Percentiles rank a stretch among this genome's conserved stretches.
These are phyloP conservation scores for Alternaria sp. DNA, from an alignment of 2,329 filamentous ascomycete genomes.

Conservation along the genomic window DNA sequence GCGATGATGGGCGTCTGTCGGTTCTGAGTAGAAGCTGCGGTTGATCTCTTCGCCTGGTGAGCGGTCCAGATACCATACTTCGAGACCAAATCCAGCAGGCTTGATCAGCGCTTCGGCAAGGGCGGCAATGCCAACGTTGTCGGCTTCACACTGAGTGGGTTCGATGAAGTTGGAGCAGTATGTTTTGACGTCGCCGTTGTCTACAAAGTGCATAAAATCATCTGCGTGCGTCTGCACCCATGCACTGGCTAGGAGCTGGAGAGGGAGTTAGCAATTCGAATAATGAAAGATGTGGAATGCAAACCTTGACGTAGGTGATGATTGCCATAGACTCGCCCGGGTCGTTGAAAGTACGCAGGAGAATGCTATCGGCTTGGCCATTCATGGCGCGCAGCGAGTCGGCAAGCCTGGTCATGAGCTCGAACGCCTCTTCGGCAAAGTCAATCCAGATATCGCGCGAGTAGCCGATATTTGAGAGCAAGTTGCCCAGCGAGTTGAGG, in stretches of 20 bases:
- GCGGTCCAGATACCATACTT: slow-evolving; percentile 90
- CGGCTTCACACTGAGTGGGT: slow-evolving; percentile 80
- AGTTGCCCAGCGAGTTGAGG: slow-evolving; percentile 72
- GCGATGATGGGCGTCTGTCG: slow-evolving; percentile 53
- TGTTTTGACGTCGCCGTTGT: slow-evolving; percentile 61
- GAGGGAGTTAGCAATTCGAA: slow-evolving; percentile 14
- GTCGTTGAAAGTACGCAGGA: slow-evolving; percentile 78
- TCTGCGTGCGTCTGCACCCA: slow-evolving; percentile 79
- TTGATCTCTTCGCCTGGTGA: slow-evolving; percentile 80
- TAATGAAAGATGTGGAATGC: slow-evolving; percentile 15
- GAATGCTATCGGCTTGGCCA: slow-evolving; percentile 56
- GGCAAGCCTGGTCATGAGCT: slow-evolving; percentile 69
- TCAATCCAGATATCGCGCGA: slow-evolving; percentile 76
- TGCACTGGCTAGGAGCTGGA: slow-evolving; percentile 78
- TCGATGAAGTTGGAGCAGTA: slow-evolving; percentile 77
- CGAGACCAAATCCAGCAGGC: slow-evolving; percentile 77
- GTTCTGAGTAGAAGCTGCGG: slow-evolving; percentile 65
- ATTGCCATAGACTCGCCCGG: slow-evolving; percentile 71
- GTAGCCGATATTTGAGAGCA: slow-evolving; percentile 73
- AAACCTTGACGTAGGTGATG: slow-evolving; percentile 79
- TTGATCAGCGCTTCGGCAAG: slow-evolving; percentile 81
- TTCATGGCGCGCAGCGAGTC: slow-evolving; percentile 62
- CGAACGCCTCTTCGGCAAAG: slow-evolving; percentile 77
- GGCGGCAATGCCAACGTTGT: slow-evolving; percentile 82
- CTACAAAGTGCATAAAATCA: slow-evolving; percentile 74